Evolutionary conservation across 106 monocot species (phyloP), one percentile per base, ranked within the genome.

Genomic region (Acorus calamus): DNA sequence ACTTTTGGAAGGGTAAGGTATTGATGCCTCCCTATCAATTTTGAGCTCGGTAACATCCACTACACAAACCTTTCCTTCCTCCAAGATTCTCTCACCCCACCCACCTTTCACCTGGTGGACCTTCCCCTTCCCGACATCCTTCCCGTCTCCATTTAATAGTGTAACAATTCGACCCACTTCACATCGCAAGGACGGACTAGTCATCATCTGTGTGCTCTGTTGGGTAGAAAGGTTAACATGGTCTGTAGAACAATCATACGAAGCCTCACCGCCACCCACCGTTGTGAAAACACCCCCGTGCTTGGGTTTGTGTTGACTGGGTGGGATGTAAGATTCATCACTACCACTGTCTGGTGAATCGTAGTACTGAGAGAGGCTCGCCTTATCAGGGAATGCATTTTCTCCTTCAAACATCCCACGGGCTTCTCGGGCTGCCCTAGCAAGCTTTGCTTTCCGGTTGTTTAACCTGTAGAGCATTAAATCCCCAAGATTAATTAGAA

Each of bases 361-460:
- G 10, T 67, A 73, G 43, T 63, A 70, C 42, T 82, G 79, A 14
- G 79, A 67, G 7, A 63, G 71, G 44, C 58, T 52, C 4, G 75
- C 67, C 51, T 73, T 84, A 50, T 89, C 84, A 14, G 67, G 64
- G 64, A 66, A 71, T 7, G 53, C 44, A 54, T 60, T 80, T 12
- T 82, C 86, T 43, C 78, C 92, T 78, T 92, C 91, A 8, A 71
- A 84, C 46, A 74, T 50, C 47, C 66, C 69, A 55, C 84, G 82
- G 11, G 55, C 61, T 71, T 85, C 88, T 63, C 82, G 80, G 0
- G 88, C 87, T 62, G 86, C 88, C 12, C 92, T 84, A 9, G 88
- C 92, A 60, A 92, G 80, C 66, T 73, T 79, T 4, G 92, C 92
- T 67, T 92, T 92, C 60, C 92, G 49, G 54, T 92, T 92, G 74